Evolutionary conservation across 2,329 filamentous ascomycete genomes (phyloP).

Genomic region (Trichoderma cornu-damae): DNA sequence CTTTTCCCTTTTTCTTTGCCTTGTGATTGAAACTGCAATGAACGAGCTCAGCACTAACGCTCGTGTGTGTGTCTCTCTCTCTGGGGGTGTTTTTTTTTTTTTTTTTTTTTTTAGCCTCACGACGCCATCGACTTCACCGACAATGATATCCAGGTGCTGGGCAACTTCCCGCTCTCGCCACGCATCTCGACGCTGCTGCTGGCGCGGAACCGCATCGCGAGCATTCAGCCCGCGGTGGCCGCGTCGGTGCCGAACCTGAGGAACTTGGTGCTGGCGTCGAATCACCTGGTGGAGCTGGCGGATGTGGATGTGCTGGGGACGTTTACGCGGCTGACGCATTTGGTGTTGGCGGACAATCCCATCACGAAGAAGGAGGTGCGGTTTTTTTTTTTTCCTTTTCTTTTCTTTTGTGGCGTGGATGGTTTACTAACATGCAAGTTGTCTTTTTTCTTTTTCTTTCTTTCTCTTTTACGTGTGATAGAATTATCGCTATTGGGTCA

Average conservation of each 20-base stretch:
- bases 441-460: background rate
- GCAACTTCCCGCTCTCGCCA: constrained; percentile 88
- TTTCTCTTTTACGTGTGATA: constrained; percentile 35
- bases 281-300: constrained; percentile 75
- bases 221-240: constrained; percentile 70
- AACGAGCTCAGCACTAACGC: too few relatives aligned
- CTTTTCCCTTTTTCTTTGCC: background rate
- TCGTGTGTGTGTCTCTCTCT: too few relatives aligned
- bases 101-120: constrained; percentile 60
- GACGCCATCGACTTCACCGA: constrained; percentile 98
- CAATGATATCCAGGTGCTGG: constrained; percentile 86
- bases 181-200: constrained; percentile 83
- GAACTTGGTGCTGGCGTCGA: constrained; percentile 77
- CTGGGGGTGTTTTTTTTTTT: background rate
- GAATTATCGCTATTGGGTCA: constrained; percentile 88
- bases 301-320: constrained; percentile 76
- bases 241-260: constrained; percentile 75
- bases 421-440: too few relatives aligned
- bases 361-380: constrained; percentile 87
- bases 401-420: background rate
- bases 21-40: background rate
- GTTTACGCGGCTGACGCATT: constrained; percentile 67
- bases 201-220: constrained; percentile 79
- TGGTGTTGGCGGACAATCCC: constrained; percentile 81
- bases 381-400: constrained; percentile 29